Base-by-base conservation (phyloP, 1,284 basidiomycete species). In the Apiotrichum montevideense region DNA sequence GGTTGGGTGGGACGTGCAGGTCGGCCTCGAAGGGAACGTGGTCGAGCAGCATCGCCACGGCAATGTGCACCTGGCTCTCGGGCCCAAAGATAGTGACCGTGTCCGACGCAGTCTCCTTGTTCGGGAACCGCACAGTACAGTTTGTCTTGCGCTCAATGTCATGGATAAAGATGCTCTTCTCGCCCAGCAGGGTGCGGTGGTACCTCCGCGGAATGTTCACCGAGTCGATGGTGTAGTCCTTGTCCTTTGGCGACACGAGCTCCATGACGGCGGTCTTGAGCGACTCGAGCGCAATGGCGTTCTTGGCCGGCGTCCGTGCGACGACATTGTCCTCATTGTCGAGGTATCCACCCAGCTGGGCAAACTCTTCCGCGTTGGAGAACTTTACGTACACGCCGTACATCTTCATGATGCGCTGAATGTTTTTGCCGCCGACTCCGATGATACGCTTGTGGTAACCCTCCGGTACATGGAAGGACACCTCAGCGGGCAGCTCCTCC, bases 321-420 rank as follows among this genome's bases (percentile, higher is more conserved):
- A 98, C 86, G 52, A 98, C 95, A 70, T 98, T 98, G 79, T 98
- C 95, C 73, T 98, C 95, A 74, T 96, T 96, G 77, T 98, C 93
- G 68, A 90, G 85, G 77, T 98, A 97, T 13, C 94, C 94, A 37
- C 93, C 95, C 57, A 96, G 81, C 9, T 88, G 85, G 46, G 92
- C 92, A 75, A 95, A 98, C 76, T 98, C 96, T 66, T 98, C 94
- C 6, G 93, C 92, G 74, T 98, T 98, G 44, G 91, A 94, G 72
- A 98, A 98, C 79, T 98, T 98, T 78, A 99, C 96, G 78, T 98
- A 98, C 33, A 98, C 95, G 35, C 95, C 95, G 69, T 89, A 97
- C 76, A 96, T 94, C 80, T 98, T 98, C 95, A 99, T 99, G 77
- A 98, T 98, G 59, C 92, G 85, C 60, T 98, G 95, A 59, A 99